A percentile compares a stretch with the other conserved stretches of the same genome.
Conservation (phyloP, 2,329 filamentous ascomycete species). For the Botrytis elliptica region DNA sequence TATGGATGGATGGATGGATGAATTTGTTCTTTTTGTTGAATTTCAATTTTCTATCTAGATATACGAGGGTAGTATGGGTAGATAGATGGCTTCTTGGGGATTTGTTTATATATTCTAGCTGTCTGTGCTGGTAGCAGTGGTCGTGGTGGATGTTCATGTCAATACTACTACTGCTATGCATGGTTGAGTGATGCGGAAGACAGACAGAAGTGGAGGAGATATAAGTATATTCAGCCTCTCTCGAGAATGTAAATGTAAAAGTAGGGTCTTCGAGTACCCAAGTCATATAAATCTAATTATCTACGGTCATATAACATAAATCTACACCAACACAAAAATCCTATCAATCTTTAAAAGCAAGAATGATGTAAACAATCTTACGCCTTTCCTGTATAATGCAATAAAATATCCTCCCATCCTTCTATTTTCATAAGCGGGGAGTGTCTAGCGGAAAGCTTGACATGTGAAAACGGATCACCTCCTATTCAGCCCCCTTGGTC, state of each 20-base stretch:
- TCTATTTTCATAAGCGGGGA: neutral
- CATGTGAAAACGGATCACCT: neutral
- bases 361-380: neutral
- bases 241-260: slow-evolving; percentile 4
- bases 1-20: too few relatives aligned
- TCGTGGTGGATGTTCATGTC: neutral
- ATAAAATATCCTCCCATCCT: neutral
- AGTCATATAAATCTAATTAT: slow-evolving; percentile 4
- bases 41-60: too few relatives aligned
- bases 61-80: too few relatives aligned
- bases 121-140: neutral
- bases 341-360: slow-evolving; percentile 1
- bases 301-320: neutral
- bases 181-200: neutral
- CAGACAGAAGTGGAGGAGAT: neutral
- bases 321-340: slow-evolving; percentile 1
- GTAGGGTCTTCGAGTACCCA: neutral
- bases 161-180: neutral
- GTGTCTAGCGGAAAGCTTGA: neutral
- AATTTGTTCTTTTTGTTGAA: too few relatives aligned
- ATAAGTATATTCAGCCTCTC: slow-evolving; percentile 13
- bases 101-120: too few relatives aligned
- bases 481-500: slow-evolving; percentile 44
- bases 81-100: too few relatives aligned
- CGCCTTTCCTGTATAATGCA: neutral